phyloP scores from a whole-genome alignment of 2,329 filamentous ascomycete species.

The Phyllosticta citriasiana region DNA sequence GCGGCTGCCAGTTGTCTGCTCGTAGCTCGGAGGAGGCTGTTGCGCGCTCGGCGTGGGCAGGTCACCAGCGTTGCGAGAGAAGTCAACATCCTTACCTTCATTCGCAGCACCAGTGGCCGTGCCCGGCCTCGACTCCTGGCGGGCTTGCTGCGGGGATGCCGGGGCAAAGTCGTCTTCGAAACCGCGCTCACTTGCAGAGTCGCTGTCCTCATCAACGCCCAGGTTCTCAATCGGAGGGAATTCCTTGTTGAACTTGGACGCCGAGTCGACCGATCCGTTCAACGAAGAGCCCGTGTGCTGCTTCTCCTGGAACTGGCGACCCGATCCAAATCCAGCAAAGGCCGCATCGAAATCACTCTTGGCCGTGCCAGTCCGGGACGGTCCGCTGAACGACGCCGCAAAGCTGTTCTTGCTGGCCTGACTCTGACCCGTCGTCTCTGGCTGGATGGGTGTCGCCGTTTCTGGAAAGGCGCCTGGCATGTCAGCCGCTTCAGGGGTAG shows the following conservation, averaged over 20 bases:
- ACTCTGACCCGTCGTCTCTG: constrained; percentile 39
- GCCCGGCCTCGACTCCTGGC: constrained; percentile 20
- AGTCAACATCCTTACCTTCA: constrained; percentile 12
- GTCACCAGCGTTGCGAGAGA: constrained; percentile 25
- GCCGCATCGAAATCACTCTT: constrained; percentile 80
- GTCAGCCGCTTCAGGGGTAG: constrained; percentile 17
- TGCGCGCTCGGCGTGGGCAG: constrained; percentile 47
- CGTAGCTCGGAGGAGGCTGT: constrained; percentile 48
- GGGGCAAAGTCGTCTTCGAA: constrained; percentile 92
- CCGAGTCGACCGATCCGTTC: constrained; percentile 21
- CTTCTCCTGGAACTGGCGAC: constrained; percentile 42
- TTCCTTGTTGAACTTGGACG: constrained; percentile 57
- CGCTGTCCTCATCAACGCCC: constrained; percentile 73
- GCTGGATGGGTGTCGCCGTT: constrained; percentile 33
- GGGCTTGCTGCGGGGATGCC: constrained; percentile 34
- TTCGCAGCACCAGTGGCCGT: constrained; percentile 12
- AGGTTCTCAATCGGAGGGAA: constrained; percentile 92
- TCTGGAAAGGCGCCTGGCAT: constrained; percentile 41
- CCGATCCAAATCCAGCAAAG: constrained; percentile 61
- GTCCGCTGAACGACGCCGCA: constrained; percentile 29
- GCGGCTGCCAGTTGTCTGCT: constrained; percentile 31
- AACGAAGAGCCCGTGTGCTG: constrained; percentile 19
- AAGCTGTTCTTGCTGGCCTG: constrained; percentile 36
- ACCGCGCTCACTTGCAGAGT: constrained; percentile 55
- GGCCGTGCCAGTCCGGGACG: constrained; percentile 28